These are phyloP conservation scores for Eragrostis tef DNA, from an alignment of 202 grass and related monocot species.

Conservation along the genomic window DNA sequence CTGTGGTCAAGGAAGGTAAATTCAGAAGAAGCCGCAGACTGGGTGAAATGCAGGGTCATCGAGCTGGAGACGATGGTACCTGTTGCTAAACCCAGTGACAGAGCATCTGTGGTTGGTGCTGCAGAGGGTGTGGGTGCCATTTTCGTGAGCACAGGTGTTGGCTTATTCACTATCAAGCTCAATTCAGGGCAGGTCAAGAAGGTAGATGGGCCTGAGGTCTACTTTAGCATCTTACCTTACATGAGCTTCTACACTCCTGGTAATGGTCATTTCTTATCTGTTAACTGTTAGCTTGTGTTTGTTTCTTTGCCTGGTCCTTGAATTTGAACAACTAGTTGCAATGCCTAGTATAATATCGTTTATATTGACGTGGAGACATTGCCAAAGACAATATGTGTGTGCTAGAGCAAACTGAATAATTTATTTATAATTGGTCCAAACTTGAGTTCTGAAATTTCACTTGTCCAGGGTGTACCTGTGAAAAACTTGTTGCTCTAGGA, in stretches of 20 bases:
- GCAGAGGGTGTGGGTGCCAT: slow-evolving; percentile 24
- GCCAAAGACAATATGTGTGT: not conserved
- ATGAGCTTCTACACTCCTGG: slow-evolving; percentile 17
- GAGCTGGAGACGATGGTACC: too few species aligned
- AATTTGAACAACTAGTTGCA: not conserved
- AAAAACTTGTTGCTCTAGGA: not conserved
- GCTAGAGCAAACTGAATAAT: not conserved
- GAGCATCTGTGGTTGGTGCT: not conserved
- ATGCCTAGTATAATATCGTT: not conserved
- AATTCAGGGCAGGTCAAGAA: not conserved
- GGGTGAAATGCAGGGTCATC: too few species aligned
- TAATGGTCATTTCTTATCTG: not conserved
- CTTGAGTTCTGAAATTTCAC: not conserved
- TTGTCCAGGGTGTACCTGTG: not conserved
- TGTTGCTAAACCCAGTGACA: not conserved
- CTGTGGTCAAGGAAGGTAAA: too few species aligned
- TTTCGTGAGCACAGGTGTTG: slow-evolving; percentile 1
- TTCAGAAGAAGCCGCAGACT: too few species aligned
- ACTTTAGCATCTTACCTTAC: slow-evolving; percentile 7
- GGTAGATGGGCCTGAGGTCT: not conserved
- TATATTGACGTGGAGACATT: not conserved
- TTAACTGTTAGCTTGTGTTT: not conserved
- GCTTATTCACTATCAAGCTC: not conserved
- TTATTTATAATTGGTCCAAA: not conserved
- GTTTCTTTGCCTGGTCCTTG: not conserved